A percentile compares a stretch with the other conserved stretches of the same genome.
phyloP scores from a whole-genome alignment of 768 basidiomycete genomes.

The Coprinopsis strossmayeri region DNA sequence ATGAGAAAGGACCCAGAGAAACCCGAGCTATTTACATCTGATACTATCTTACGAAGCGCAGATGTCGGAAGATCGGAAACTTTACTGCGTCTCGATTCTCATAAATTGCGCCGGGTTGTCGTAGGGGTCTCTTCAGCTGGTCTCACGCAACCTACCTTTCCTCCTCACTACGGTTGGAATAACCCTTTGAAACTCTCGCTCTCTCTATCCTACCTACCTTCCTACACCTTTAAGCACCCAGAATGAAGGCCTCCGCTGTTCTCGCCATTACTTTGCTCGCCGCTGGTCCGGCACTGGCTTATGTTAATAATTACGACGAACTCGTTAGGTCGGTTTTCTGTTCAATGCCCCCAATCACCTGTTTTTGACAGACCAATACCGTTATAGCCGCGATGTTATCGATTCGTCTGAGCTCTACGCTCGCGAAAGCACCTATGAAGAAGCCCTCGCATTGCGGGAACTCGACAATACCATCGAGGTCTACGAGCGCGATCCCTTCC shows the following conservation, averaged over 20 bases:
- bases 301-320: neutral
- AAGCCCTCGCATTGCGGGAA: neutral
- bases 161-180: neutral
- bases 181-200: neutral
- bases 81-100: too few species aligned
- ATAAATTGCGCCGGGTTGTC: too few species aligned
- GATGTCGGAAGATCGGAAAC: too few species aligned
- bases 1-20: too few species aligned
- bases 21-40: too few species aligned
- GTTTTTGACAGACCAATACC: neutral
- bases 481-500: conserved; percentile 6
- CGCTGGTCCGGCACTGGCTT: conserved; percentile 1
- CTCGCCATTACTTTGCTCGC: neutral
- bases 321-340: neutral
- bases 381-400: neutral
- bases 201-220: neutral
- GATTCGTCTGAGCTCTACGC: neutral
- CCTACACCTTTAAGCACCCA: neutral
- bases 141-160: neutral
- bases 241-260: conserved; percentile 1
- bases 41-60: too few species aligned
- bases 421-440: neutral
- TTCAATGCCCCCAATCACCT: neutral
- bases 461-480: neutral
- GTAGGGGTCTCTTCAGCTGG: conserved; percentile 2